Conservation (phyloP, 2,329 filamentous ascomycete genomes). For the Falciphora oryzae region DNA sequence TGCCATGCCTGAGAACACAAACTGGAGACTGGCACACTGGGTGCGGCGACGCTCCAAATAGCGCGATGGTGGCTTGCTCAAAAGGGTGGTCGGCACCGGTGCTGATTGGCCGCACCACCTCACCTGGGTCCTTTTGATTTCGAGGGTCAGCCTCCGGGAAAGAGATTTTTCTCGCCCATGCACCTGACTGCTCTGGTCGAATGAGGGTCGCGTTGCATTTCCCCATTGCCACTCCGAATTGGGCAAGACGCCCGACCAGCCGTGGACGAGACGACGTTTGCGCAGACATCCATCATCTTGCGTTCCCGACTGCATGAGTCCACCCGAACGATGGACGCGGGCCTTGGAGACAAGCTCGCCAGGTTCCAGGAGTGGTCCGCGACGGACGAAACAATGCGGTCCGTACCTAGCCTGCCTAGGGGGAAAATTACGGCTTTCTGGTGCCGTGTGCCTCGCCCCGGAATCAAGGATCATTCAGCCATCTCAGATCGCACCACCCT, state of each 20-base stretch:
- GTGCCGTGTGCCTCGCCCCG: not conserved
- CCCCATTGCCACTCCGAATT: not conserved
- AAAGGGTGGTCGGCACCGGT: not conserved
- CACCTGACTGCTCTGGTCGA: conserved; percentile 5
- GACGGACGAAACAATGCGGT: not conserved
- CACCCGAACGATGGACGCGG: not conserved
- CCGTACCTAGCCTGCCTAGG: not conserved
- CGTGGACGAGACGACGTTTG: not conserved
- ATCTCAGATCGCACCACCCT: not conserved
- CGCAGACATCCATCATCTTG: not conserved
- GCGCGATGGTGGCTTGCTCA: conserved; percentile 13
- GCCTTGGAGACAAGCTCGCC: too few species aligned
- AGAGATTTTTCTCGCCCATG: not conserved
- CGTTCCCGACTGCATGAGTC: not conserved
- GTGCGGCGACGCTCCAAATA: not conserved
- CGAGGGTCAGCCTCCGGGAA: not conserved
- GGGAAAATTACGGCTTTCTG: not conserved
- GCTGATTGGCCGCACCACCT: not conserved
- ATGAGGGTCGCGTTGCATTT: conserved; percentile 3
- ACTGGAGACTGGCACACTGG: too few species aligned
- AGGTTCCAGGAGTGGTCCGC: not conserved
- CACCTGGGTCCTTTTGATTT: not conserved
- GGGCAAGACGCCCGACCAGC: not conserved
- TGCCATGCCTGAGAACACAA: not conserved
- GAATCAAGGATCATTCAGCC: not conserved